Evolutionary conservation across 331 rosid genomes (phyloP).

Genomic region (Quercus tomentella): DNA sequence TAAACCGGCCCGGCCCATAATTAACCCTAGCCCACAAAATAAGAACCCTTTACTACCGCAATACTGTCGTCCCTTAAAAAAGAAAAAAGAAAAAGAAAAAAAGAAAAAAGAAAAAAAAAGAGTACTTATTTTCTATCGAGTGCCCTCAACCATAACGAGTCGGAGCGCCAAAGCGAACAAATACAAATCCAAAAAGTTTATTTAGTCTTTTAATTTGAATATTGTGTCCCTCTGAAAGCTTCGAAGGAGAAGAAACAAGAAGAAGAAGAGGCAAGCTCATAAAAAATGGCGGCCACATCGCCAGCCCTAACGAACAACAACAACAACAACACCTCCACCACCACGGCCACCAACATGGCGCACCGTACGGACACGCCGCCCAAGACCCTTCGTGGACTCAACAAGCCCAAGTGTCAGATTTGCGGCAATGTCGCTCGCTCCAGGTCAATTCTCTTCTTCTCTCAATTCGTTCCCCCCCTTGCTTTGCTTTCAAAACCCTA

Average conservation of each 20-base stretch:
- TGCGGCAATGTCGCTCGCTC: constrained; percentile 93
- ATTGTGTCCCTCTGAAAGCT: neutral
- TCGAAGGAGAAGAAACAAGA: constrained; percentile 5
- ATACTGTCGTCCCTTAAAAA: neutral
- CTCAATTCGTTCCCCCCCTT: too few species aligned
- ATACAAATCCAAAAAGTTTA: neutral
- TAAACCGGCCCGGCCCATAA: neutral
- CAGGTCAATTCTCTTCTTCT: constrained; percentile 32
- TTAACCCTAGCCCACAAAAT: neutral
- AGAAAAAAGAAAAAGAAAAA: accelerated
- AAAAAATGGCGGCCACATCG: constrained; percentile 60
- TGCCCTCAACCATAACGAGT: neutral
- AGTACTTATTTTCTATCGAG: neutral
- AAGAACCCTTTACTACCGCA: neutral
- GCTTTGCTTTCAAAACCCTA: neutral
- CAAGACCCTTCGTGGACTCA: constrained; percentile 93
- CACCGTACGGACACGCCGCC: constrained; percentile 59
- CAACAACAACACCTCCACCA: constrained; percentile 15
- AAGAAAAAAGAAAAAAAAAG: too few species aligned
- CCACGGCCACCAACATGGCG: constrained; percentile 8
- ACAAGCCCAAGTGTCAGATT: constrained; percentile 72
- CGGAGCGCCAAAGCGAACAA: neutral
- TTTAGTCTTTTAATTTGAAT: neutral
- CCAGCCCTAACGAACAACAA: constrained; percentile 33
- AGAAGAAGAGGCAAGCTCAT: neutral